Evolutionary conservation across 2,329 filamentous ascomycete species (phyloP).

Genomic region (Monosporascus ibericus): DNA sequence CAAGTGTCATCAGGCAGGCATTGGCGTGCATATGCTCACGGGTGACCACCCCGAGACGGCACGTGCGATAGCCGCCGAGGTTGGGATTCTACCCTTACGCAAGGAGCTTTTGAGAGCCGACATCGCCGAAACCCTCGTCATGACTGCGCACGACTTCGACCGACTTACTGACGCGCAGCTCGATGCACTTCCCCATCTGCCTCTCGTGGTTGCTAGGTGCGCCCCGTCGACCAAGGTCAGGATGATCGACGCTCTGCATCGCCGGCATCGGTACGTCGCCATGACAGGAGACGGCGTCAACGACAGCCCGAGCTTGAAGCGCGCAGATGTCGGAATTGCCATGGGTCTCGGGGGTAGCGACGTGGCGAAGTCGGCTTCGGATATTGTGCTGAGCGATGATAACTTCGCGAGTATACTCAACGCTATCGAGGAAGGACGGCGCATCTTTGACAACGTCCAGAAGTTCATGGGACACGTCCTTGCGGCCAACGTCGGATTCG

Average conservation of each 20-base stretch:
- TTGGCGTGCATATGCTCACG: conserved; percentile 64
- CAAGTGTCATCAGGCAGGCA: conserved; percentile 54
- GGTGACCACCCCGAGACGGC: conserved; percentile 65
- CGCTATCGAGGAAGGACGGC: conserved; percentile 64
- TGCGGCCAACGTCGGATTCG: conserved; percentile 67
- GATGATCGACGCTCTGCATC: conserved; percentile 68
- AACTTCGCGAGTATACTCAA: conserved; percentile 78
- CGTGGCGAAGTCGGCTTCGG: conserved; percentile 73
- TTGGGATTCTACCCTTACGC: conserved; percentile 47
- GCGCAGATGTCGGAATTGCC: conserved; percentile 69
- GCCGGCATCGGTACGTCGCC: conserved; percentile 61
- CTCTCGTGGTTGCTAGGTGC: conserved; percentile 64
- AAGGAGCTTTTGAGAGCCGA: conserved; percentile 25
- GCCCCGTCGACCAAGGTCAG: conserved; percentile 67
- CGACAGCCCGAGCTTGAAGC: conserved; percentile 66
- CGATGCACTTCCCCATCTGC: conserved; percentile 53
- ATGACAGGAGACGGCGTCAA: conserved; percentile 76
- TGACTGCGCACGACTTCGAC: conserved; percentile 59
- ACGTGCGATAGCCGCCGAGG: conserved; percentile 58
- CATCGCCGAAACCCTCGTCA: conserved; percentile 41
- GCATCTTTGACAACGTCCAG: conserved; percentile 68
- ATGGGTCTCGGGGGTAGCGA: conserved; percentile 68
- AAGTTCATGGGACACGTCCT: conserved; percentile 64
- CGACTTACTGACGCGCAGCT: conserved; percentile 55
- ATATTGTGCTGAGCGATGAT: conserved; percentile 84